Evolutionary conservation across 805 yeast species (phyloP).

Genomic region (Sugiyamaella chiloensis): DNA sequence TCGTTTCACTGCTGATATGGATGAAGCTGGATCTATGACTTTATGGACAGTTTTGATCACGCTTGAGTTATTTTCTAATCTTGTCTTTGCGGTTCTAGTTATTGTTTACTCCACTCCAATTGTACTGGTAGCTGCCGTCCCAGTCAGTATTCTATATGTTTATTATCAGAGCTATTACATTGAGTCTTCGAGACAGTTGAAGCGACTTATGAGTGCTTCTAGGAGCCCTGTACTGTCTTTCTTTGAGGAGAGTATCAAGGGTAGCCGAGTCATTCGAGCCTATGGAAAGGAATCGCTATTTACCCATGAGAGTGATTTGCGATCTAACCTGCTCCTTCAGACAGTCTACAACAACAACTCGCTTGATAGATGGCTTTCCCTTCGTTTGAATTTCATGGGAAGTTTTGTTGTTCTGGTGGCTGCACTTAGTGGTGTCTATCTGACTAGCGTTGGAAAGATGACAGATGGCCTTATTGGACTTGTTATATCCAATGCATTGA

Average conservation of each 20-base stretch:
- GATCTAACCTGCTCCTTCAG: conserved; percentile 68
- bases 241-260: conserved; percentile 72
- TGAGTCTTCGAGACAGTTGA: conserved; percentile 68
- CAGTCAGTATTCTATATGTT: conserved; percentile 58
- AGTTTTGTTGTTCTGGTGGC: conserved; percentile 35
- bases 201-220: conserved; percentile 63
- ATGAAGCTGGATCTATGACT: conserved; percentile 75
- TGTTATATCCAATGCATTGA: conserved; percentile 78
- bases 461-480: conserved; percentile 86
- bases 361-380: conserved; percentile 88
- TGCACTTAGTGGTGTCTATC: conserved; percentile 59
- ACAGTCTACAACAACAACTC: conserved; percentile 79
- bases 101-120: conserved; percentile 86
- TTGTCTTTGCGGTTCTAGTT: conserved; percentile 65
- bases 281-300: conserved; percentile 62
- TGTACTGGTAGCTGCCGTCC: conserved; percentile 65
- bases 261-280: conserved; percentile 73
- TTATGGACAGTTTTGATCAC: conserved; percentile 35
- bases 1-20: conserved; percentile 85
- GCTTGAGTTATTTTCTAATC: conserved; percentile 33
- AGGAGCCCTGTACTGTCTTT: conserved; percentile 75
- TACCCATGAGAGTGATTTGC: conserved; percentile 39
- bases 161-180: conserved; percentile 68
- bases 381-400: conserved; percentile 78
- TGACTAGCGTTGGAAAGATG: conserved; percentile 52